phyloP scores from a whole-genome alignment of 768 basidiomycete genomes.

The Lactifluus rugatus region DNA sequence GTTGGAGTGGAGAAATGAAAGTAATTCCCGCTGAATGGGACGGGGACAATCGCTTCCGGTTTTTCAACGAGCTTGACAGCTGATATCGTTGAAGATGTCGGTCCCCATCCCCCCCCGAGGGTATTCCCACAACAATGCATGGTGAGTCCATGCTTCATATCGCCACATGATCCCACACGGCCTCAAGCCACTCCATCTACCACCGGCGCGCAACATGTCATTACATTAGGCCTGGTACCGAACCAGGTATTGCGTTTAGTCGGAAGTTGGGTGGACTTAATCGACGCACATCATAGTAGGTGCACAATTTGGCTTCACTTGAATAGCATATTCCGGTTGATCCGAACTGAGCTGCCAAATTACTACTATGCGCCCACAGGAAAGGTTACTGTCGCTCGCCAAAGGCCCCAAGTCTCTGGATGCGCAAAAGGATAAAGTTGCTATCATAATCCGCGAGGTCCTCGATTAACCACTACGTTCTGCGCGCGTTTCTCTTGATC shows the following conservation, averaged over 20 bases:
- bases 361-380: not conserved
- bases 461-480: not conserved
- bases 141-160: not conserved
- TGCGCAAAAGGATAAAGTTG: not conserved
- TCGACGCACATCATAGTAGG: not conserved
- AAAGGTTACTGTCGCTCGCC: not conserved
- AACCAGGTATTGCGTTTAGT: not conserved
- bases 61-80: not conserved
- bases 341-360: not conserved
- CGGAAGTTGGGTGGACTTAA: not conserved
- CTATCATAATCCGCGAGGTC: not conserved
- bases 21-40: no score
- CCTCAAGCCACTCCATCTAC: not conserved
- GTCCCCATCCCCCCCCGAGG: not conserved
- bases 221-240: not conserved
- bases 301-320: not conserved
- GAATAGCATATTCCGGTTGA: not conserved
- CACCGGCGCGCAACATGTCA: not conserved
- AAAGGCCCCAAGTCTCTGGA: not conserved
- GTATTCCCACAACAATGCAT: not conserved
- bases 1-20: not conserved
- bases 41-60: not conserved
- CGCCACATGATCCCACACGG: not conserved
- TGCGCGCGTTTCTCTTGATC: not conserved
- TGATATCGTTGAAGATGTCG: not conserved